Percentiles rank a stretch among this genome's conserved stretches.
Evolutionary conservation across 2,329 filamentous ascomycete genomes (phyloP).

Genomic region (Claviceps arundinis): DNA sequence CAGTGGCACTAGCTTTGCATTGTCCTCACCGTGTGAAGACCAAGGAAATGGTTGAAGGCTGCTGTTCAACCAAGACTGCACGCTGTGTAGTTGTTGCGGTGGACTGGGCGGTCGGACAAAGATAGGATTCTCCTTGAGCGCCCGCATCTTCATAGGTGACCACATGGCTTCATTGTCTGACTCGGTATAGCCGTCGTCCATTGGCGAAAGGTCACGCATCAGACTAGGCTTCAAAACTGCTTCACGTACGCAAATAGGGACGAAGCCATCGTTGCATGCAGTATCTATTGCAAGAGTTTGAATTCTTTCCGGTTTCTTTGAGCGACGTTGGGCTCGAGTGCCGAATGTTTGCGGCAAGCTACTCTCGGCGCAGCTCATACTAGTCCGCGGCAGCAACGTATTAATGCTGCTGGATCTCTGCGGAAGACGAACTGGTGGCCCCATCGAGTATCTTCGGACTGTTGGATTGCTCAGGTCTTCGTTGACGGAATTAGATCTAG

Average conservation of each 20-base stretch:
- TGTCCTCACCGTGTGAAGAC: conserved; percentile 19
- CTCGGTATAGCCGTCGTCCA: conserved; percentile 3
- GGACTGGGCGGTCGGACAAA: conserved; percentile 21
- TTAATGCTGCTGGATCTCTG: not conserved
- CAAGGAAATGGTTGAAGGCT: conserved; percentile 17
- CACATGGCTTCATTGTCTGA: conserved; percentile 7
- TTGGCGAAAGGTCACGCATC: conserved; percentile 3
- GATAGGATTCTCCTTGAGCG: conserved; percentile 10
- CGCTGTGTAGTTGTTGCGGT: conserved; percentile 20
- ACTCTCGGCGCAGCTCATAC: not conserved
- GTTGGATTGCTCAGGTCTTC: conserved; percentile 2
- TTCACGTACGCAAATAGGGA: not conserved
- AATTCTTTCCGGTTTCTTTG: not conserved
- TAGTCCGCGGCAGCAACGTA: not conserved
- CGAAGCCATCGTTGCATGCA: not conserved
- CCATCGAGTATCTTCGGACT: conserved; percentile 6
- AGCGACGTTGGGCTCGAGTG: not conserved
- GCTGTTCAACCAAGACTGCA: conserved; percentile 24
- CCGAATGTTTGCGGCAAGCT: not conserved
- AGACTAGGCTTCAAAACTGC: not conserved
- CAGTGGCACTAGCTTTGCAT: conserved; percentile 31
- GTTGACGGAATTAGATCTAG: conserved; percentile 14
- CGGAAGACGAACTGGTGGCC: conserved; percentile 11
- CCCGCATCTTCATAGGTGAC: conserved; percentile 3
- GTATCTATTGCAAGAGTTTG: not conserved